Evolutionary conservation across 257 asterid species (phyloP), one percentile per base, ranked within the genome.

Genomic region (Nicotiana tomentosiformis): DNA sequence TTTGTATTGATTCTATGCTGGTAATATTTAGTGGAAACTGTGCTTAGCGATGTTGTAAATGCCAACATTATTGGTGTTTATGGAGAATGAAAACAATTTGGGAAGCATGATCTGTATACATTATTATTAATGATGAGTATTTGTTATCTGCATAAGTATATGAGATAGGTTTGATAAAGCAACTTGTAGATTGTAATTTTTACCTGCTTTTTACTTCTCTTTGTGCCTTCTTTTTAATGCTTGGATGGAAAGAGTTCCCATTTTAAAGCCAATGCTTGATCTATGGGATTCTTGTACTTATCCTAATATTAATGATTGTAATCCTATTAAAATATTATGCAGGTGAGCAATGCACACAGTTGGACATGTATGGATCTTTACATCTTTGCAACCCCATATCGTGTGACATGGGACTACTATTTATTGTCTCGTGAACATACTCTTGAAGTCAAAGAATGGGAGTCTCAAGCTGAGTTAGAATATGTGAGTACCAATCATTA

Each of bases 311-410:
- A 74, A 46, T 49, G 16, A 14, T 49, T 14, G 16, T 49, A 74
- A 14, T 26, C 80, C 30, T 46, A 74, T 15, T 2, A 23, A 43
- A 74, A 74, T 2, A 7, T 2, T 83, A 46, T 88, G 37, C 95
- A 94, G 98, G 89, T 92, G 80, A 87, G 84, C 82, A 69, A 92
- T 4, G 95, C 98, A 5, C 97, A 93, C 86, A 95, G 96, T 84
- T 93, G 89, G 95, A 95, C 97, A 35, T 95, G 99, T 70, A 90
- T 93, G 94, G 99, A 95, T 87, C 88, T 95, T 49, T 95, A 92
- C 23, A 46, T 95, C 64, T 93, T 93, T 77, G 99, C 98, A 49
- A 95, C 97, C 37, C 98, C 99, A 14, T 93, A 87, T 84, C 95
- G 94, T 3, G 97, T 95, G 7, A 94, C 97, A n/a, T 94, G 97